Conservation (phyloP, 176 grass and related monocot genomes). For the Cocos nucifera region DNA sequence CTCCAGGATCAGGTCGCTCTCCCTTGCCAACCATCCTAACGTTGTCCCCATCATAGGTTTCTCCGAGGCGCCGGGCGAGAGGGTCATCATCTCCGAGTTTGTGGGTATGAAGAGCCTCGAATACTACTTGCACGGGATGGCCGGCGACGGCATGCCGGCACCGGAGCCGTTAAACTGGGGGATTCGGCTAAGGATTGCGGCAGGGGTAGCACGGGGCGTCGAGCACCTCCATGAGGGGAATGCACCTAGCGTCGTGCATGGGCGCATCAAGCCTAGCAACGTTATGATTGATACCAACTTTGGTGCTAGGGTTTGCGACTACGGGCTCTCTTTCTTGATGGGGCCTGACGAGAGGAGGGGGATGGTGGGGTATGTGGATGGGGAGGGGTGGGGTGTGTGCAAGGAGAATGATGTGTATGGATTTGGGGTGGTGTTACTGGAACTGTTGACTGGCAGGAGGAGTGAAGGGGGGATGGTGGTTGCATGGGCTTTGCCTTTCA, state of each 20-base stretch:
- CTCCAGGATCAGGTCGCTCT: slow-evolving; percentile 36
- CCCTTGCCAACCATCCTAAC: slow-evolving; percentile 44
- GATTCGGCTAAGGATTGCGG: slow-evolving; percentile 30
- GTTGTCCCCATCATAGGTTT: slow-evolving; percentile 32
- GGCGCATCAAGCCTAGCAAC: slow-evolving; percentile 39
- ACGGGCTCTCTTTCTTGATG: slow-evolving; percentile 42
- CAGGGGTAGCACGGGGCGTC: slow-evolving; percentile 44
- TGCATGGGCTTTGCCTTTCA: slow-evolving; percentile 43
- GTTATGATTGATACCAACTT: slow-evolving; percentile 25
- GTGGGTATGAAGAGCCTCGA: slow-evolving; percentile 23
- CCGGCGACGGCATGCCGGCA: background rate
- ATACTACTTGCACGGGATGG: slow-evolving; percentile 3
- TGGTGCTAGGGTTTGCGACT: slow-evolving; percentile 40
- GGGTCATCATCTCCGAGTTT: slow-evolving; percentile 50
- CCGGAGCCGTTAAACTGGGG: slow-evolving; percentile 21
- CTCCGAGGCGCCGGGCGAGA: slow-evolving; percentile 63
- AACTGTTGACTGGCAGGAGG: slow-evolving; percentile 45
- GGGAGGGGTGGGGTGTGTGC: slow-evolving; percentile 14
- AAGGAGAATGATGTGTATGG: slow-evolving; percentile 62
- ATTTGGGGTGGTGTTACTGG: slow-evolving; percentile 64
- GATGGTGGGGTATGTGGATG: slow-evolving; percentile 20
- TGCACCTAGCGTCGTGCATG: slow-evolving; percentile 38
- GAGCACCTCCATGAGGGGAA: slow-evolving; percentile 41
- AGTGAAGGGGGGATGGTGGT: slow-evolving; percentile 35
- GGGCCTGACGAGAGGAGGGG: slow-evolving; percentile 3